Conservation (phyloP, 352 stramenopile species). For the Phytophthora palmivora region DNA sequence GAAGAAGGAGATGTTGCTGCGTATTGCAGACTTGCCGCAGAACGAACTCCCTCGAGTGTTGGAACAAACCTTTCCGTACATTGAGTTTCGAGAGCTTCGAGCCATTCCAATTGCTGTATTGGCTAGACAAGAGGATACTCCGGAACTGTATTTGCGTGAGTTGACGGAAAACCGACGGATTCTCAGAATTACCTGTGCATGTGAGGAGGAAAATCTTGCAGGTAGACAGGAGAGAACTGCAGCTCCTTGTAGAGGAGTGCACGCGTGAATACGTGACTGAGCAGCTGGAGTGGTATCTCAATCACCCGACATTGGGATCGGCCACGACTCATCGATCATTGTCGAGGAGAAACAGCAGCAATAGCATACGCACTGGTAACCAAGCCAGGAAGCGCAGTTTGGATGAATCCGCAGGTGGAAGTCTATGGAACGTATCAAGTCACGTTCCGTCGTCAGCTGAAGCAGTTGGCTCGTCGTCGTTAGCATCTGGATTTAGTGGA, state of each 20-base stretch:
- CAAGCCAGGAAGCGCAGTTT: slow-evolving; percentile 42
- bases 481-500: slow-evolving; percentile 33
- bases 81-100: slow-evolving; percentile 88
- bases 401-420: slow-evolving; percentile 39
- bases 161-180: slow-evolving; percentile 86
- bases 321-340: slow-evolving; percentile 22
- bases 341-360: slow-evolving; percentile 38
- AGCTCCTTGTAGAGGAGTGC: slow-evolving; percentile 78
- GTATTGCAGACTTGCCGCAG: slow-evolving; percentile 74
- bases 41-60: slow-evolving; percentile 74
- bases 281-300: slow-evolving; percentile 72
- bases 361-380: slow-evolving; percentile 15
- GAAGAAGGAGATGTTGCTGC: slow-evolving; percentile 75
- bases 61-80: slow-evolving; percentile 87
- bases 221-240: slow-evolving; percentile 72
- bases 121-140: slow-evolving; percentile 80
- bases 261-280: slow-evolving; percentile 77
- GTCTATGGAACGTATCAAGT: slow-evolving; percentile 75
- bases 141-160: slow-evolving; percentile 76
- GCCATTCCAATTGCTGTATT: slow-evolving; percentile 87
- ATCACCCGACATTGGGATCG: slow-evolving; percentile 42
- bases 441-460: slow-evolving; percentile 63
- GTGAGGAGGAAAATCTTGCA: slow-evolving; percentile 86
- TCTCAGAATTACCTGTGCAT: slow-evolving; percentile 76
- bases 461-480: slow-evolving; percentile 28